A percentile compares a stretch with the other conserved stretches of the same genome.
phyloP scores from a whole-genome alignment of 495 filamentous ascomycete genomes.

The Hyaloscypha bicolor region DNA sequence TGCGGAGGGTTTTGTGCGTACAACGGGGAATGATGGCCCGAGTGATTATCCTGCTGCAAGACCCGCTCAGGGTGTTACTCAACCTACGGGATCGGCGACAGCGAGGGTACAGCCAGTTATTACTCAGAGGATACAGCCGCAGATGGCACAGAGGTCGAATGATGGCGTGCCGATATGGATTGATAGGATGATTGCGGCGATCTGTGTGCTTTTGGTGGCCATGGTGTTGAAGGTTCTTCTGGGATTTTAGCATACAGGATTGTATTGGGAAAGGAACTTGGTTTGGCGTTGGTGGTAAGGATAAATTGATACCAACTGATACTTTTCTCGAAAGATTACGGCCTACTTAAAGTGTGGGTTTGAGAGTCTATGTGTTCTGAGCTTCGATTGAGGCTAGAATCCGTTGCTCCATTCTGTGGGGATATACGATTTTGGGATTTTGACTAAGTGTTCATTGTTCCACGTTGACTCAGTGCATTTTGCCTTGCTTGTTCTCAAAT shows the following conservation, averaged over 20 bases:
- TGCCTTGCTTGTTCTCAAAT: too few relatives aligned
- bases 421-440: too few relatives aligned
- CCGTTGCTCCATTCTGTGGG: too few relatives aligned
- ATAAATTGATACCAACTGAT: not conserved
- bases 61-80: conserved; percentile 37
- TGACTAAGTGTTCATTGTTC: too few relatives aligned
- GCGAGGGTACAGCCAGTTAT: not conserved
- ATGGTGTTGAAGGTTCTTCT: conserved; percentile 51
- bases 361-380: too few relatives aligned
- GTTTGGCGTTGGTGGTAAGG: not conserved
- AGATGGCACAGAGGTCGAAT: conserved; percentile 25
- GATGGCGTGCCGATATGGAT: conserved; percentile 58
- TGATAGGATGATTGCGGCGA: conserved; percentile 58
- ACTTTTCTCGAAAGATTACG: not conserved
- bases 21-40: conserved; percentile 37
- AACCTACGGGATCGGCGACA: conserved; percentile 25
- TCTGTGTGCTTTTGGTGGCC: conserved; percentile 52
- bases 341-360: too few relatives aligned
- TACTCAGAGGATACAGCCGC: conserved; percentile 1
- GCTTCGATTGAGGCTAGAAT: too few relatives aligned
- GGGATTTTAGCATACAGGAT: conserved; percentile 15
- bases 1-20: conserved; percentile 50
- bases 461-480: not conserved
- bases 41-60: conserved; percentile 38
- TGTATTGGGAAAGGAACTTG: not conserved